Percentiles rank a stretch among this genome's conserved stretches.
Conservation (phyloP, 257 asterid species). For the Rubia yunnanensis region DNA sequence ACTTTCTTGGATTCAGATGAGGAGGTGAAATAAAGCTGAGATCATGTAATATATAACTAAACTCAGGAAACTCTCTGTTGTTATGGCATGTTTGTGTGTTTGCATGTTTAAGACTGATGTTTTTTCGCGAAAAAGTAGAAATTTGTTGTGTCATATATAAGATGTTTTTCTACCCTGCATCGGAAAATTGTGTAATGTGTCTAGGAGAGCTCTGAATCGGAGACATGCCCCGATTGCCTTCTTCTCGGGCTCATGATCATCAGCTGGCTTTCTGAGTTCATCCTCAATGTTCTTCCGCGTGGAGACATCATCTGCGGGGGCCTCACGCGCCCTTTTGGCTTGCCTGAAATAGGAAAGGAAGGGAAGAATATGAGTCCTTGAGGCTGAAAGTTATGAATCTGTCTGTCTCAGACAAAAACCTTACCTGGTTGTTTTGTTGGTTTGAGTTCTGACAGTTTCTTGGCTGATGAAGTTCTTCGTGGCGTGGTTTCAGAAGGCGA, state of each 20-base stretch:
- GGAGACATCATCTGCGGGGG: conserved; percentile 52
- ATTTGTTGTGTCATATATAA: too few relatives aligned
- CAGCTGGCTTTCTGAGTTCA: conserved; percentile 54
- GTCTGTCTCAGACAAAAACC: background rate
- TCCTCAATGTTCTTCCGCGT: conserved; percentile 39
- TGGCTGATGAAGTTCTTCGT: conserved; percentile 36
- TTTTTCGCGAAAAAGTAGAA: too few relatives aligned
- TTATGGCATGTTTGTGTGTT: background rate
- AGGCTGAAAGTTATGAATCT: background rate
- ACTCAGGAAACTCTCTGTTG: too few relatives aligned
- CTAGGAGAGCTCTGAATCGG: conserved; percentile 72
- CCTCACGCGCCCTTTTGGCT: conserved; percentile 53
- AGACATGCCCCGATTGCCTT: conserved; percentile 52
- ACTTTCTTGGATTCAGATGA: conserved; percentile 6
- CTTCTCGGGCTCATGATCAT: conserved; percentile 40
- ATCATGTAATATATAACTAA: too few relatives aligned
- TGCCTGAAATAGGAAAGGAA: conserved; percentile 28
- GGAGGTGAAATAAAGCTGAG: too few relatives aligned
- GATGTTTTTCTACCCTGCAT: too few relatives aligned
- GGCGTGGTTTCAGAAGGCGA: conserved; percentile 28
- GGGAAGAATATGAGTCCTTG: background rate
- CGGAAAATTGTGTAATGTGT: background rate
- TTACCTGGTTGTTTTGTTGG: conserved; percentile 51
- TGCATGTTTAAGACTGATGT: too few relatives aligned
- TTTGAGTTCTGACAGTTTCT: conserved; percentile 33